Evolutionary conservation across 805 yeast genomes (phyloP), one percentile per base, ranked within the genome.

Genomic region (Peterozyma xylosa): DNA sequence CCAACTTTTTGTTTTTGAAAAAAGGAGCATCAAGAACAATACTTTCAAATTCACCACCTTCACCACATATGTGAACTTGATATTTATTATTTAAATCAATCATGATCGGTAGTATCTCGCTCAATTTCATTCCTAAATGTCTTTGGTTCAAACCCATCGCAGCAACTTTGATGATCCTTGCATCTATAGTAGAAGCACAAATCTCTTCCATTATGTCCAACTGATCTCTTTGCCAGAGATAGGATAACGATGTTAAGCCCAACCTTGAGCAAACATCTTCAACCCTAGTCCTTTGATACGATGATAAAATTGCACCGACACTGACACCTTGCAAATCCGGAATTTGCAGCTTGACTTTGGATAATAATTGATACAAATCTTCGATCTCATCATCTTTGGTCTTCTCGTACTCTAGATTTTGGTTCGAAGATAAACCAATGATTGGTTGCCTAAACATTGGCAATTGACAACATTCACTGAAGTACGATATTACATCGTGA

Each of bases 11-110:
- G 38, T 74, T 67, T 30, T 64, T 65, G 64, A 91, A 93, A 48
- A 87, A 82, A 0, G 96, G 95, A 1, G 95, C 87, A 60, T 93
- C 96, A 29, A 93, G 67, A 2, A 91, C 98, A 52, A 91, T 66
- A 0, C 96, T 83, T 60, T 93, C 99, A 61, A 88, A 93, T 61
- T 93, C 99, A 1, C 99, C 99, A 32, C 99, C 99, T 67, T 93
- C 99, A 11, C 99, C 99, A 66, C 99, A 93, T 0, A 93, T 80
- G 59, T 91, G 96, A 11, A 90, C 86, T 2, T 90, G 95, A 62
- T 77, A 90, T 60, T 67, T 64, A 9, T 58, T 47, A 58, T 89
- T 83, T 48, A 90, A 64, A 35, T 67, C 66, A 11, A 67, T 50
- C 57, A 93, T 60, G 0, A 66, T 72, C 1, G 87, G 84, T 44